phyloP scores from a whole-genome alignment of 2,329 filamentous ascomycete genomes.

The Sclerotinia sclerotiorum region DNA sequence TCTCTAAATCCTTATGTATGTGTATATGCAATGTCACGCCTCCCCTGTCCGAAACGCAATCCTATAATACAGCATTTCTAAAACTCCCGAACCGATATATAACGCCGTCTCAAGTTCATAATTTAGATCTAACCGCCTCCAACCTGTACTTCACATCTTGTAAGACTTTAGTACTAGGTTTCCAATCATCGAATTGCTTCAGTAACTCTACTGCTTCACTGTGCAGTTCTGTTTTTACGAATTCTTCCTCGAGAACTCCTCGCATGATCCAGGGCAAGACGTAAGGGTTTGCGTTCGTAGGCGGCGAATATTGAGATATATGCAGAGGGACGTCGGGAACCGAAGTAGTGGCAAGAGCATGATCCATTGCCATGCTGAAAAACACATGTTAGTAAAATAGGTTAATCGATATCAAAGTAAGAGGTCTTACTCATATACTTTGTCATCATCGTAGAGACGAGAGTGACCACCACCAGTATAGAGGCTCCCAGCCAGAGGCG shows the following conservation, averaged over 20 bases:
- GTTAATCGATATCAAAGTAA: constrained; percentile 24
- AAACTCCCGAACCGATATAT: constrained; percentile 6
- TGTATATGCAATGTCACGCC: constrained; percentile 17
- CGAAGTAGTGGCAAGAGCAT: constrained; percentile 69
- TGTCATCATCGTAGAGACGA: constrained; percentile 83
- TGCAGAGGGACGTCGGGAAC: constrained; percentile 50
- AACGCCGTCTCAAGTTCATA: constrained; percentile 43
- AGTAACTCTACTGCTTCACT: constrained; percentile 77
- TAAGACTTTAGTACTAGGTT: constrained; percentile 81
- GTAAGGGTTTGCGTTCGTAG: constrained; percentile 72
- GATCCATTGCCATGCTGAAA: constrained; percentile 63
- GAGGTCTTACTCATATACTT: constrained; percentile 69
- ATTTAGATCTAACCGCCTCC: constrained; percentile 84
- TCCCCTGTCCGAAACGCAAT: neutral
- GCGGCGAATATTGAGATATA: constrained; percentile 51
- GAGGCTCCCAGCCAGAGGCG: constrained; percentile 83
- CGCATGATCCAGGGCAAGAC: constrained; percentile 95
- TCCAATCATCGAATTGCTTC: constrained; percentile 91
- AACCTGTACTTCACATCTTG: constrained; percentile 95
- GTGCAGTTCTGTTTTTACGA: constrained; percentile 78
- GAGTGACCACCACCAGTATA: constrained; percentile 94
- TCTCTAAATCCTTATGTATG: constrained; percentile 5
- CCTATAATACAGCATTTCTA: constrained; percentile 18
- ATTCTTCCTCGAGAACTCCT: constrained; percentile 85
- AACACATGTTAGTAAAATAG: constrained; percentile 23